Base-by-base conservation (phyloP, 106 monocot genomes). In the Apostasia ramifera region DNA sequence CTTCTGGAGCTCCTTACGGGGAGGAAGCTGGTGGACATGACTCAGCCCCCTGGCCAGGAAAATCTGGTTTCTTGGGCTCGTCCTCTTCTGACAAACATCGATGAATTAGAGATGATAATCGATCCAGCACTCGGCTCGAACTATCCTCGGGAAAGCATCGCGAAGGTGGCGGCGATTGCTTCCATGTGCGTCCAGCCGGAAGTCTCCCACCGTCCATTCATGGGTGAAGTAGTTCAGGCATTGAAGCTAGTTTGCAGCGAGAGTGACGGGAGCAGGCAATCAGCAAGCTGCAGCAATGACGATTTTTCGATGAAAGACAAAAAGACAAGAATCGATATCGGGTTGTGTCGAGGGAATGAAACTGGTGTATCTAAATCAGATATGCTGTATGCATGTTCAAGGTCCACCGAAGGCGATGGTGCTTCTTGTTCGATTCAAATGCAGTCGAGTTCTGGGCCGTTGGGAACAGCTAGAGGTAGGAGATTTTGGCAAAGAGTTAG, bases 141-240 rank as follows among this genome's bases (percentile, higher is more conserved):
- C 44, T 47, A 80, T 8, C 69, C 88, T 6, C 66, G 75, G 12
- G 94, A 91, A 51, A 76, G 72, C 37, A 44, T 86, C 9, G 83
- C 88, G 9, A 95, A 95, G 77, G 94, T 88, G 40, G 88, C 88
- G 10, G 94, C 94, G 51, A 95, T 95, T 39, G 94, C 94, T 43
- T 91, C 94, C 46, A 95, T 95, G 94, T 95, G 94, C 57, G 91
- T 95, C 50, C 91, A 95, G 61, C 88, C 94, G 0, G 94, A 95
- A 66, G 94, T 95, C 44, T 83, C 94, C 1, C 83, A 95, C 57
- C 91, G 94, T 13, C 94, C 94, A 3, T 90, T 84, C 59, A 95
- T 95, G 94, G 83, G 94, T 44, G 94, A 95, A 72, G 94, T 95
- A 40, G 94, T 95, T 15, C 94, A 95, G 70, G 94, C 94, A 52